Conservation (phyloP, 2,329 filamentous ascomycete species). For the Fusarium redolens region DNA sequence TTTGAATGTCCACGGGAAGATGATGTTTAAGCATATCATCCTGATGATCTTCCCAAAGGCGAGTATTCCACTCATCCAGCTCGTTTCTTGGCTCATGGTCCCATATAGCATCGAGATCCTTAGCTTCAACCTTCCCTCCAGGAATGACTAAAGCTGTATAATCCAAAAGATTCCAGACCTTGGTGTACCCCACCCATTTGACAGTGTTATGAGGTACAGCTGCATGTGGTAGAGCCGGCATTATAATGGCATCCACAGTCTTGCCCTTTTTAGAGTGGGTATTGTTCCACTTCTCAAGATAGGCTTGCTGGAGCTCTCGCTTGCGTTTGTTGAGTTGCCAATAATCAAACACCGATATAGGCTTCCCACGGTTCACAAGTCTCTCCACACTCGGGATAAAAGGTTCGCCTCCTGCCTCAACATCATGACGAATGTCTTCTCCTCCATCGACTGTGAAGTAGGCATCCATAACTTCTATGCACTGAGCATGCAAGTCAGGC, state of each 20-base stretch:
- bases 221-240: conserved; percentile 70
- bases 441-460: conserved; percentile 73
- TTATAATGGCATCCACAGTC: conserved; percentile 65
- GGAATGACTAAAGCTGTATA: conserved; percentile 45
- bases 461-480: conserved; percentile 68
- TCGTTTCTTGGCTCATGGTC: conserved; percentile 8
- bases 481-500: conserved; percentile 62
- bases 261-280: conserved; percentile 56
- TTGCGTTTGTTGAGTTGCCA: conserved; percentile 75
- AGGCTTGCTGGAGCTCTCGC: conserved; percentile 52
- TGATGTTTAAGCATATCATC: not conserved
- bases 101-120: not conserved
- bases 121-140: conserved; percentile 17
- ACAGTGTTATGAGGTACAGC: conserved; percentile 58
- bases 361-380: conserved; percentile 62
- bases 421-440: conserved; percentile 68
- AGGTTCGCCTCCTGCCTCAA: conserved; percentile 67
- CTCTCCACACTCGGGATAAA: conserved; percentile 68
- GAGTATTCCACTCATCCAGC: conserved; percentile 17
- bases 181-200: conserved; percentile 61
- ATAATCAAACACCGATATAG: conserved; percentile 72
- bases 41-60: conserved; percentile 16
- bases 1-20: conserved; percentile 25
- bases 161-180: conserved; percentile 47
- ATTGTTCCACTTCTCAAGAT: conserved; percentile 68